Evolutionary conservation across 257 asterid genomes (phyloP).

Genomic region (Solanum paucissectum): DNA sequence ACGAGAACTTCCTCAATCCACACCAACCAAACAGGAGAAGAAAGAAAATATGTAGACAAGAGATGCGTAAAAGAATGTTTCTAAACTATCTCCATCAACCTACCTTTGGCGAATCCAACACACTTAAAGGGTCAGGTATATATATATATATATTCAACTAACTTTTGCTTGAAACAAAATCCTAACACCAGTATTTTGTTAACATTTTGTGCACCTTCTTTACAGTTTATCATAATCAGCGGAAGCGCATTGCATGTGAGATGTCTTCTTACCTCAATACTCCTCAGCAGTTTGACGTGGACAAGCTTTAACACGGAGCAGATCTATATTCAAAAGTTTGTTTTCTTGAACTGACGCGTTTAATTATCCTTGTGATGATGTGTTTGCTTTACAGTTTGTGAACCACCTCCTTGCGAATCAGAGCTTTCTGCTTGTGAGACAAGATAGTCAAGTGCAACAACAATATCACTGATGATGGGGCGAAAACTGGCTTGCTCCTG

Average conservation of each 20-base stretch:
- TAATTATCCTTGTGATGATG: slow-evolving; percentile 1
- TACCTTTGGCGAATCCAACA: not conserved
- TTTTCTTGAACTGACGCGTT: not conserved
- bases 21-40: not conserved
- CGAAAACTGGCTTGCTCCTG: slow-evolving; percentile 54
- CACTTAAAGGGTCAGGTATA: not conserved
- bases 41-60: not conserved
- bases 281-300: not conserved
- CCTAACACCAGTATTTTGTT: not conserved
- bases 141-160: not conserved
- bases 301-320: not conserved
- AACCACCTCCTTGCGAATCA: slow-evolving; percentile 3
- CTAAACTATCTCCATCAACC: not conserved
- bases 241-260: not conserved
- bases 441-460: slow-evolving; percentile 47
- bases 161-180: not conserved
- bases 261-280: not conserved
- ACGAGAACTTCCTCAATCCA: not conserved
- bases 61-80: not conserved
- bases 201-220: not conserved
- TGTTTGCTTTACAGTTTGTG: not conserved
- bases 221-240: not conserved
- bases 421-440: slow-evolving; percentile 29
- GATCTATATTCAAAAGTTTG: not conserved
- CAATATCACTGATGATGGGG: slow-evolving; percentile 44